These are phyloP conservation scores for Cucurbitaria berberidis DNA, from an alignment of 2,329 filamentous ascomycete species.

Conservation along the genomic window DNA sequence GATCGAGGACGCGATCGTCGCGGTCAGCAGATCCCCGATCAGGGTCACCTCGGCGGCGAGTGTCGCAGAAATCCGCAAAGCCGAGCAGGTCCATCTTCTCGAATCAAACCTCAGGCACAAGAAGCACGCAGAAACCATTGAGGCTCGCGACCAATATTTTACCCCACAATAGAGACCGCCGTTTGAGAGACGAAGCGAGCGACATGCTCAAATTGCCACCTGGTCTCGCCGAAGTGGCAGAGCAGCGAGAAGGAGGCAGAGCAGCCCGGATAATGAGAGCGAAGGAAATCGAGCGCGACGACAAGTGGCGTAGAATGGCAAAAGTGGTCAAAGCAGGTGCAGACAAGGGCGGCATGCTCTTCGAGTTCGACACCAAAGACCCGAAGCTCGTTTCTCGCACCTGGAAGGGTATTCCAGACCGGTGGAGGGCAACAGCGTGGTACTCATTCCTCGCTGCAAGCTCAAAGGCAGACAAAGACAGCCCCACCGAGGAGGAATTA, in stretches of 20 bases:
- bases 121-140: conserved; percentile 50
- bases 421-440: conserved; percentile 93
- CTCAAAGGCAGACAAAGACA: conserved; percentile 68
- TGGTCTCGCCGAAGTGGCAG: conserved; percentile 55
- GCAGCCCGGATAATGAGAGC: conserved; percentile 58
- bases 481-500: conserved; percentile 72
- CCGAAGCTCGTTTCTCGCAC: conserved; percentile 84
- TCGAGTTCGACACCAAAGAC: conserved; percentile 81
- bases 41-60: conserved; percentile 48
- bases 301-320: conserved; percentile 74
- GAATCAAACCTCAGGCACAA: conserved; percentile 50
- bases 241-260: conserved; percentile 54
- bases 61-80: conserved; percentile 52
- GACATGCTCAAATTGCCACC: conserved; percentile 69
- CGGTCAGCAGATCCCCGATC: conserved; percentile 47
- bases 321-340: conserved; percentile 52
- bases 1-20: conserved; percentile 55
- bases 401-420: conserved; percentile 98
- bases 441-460: conserved; percentile 86
- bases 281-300: conserved; percentile 67
- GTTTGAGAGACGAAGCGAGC: conserved; percentile 64
- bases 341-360: conserved; percentile 66
- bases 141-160: conserved; percentile 60
- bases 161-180: conserved; percentile 60
- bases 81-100: conserved; percentile 50